phyloP scores from a whole-genome alignment of 495 filamentous ascomycete genomes.

The Penicillium argentinense region DNA sequence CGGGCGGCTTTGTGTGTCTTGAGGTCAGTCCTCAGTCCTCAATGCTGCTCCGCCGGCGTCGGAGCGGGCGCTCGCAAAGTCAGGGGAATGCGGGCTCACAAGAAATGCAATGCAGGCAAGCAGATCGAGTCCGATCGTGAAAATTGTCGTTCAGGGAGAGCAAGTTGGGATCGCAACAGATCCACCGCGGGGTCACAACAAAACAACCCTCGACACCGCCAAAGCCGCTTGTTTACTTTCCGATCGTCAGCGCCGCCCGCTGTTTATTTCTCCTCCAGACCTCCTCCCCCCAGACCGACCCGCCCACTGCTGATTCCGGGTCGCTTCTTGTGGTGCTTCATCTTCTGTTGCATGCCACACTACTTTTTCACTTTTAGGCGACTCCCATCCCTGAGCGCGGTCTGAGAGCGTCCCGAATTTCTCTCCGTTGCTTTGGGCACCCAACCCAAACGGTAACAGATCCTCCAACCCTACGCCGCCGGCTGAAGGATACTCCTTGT shows the following conservation, averaged over 20 bases:
- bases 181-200: slow-evolving; percentile 33
- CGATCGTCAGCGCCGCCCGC: slow-evolving; percentile 20
- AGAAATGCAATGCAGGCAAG: neutral
- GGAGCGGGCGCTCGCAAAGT: slow-evolving; percentile 9
- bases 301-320: too few relatives aligned
- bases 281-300: neutral
- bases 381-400: slow-evolving; percentile 7
- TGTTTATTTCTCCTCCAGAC: slow-evolving; percentile 20
- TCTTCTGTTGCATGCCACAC: neutral
- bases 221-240: slow-evolving; percentile 35
- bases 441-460: slow-evolving; percentile 19
- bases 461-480: neutral
- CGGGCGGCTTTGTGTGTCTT: slow-evolving; percentile 25
- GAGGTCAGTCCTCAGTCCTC: slow-evolving; percentile 15
- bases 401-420: slow-evolving; percentile 12
- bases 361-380: neutral
- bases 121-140: neutral
- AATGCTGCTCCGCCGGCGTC: slow-evolving; percentile 23
- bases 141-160: neutral
- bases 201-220: slow-evolving; percentile 30
- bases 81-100: neutral
- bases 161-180: slow-evolving; percentile 9
- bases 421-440: slow-evolving; percentile 25
- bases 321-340: too few relatives aligned
- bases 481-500: too few relatives aligned